These are phyloP conservation scores for Fusarium sp. DNA, from an alignment of 2,329 filamentous ascomycete species.

Conservation along the genomic window DNA sequence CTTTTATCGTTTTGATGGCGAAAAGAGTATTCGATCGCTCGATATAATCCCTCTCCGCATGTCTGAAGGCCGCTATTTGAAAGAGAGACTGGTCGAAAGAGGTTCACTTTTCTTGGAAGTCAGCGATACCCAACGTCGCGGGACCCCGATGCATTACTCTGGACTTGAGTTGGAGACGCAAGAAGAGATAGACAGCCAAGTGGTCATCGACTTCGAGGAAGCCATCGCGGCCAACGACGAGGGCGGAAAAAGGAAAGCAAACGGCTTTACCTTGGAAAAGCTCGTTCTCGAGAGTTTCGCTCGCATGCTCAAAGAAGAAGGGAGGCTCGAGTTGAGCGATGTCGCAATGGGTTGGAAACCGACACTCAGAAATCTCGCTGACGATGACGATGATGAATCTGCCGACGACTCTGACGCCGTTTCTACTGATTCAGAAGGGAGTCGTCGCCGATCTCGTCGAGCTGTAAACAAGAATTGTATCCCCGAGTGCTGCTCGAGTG, in stretches of 20 bases:
- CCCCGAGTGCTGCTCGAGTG: background rate
- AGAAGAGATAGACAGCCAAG: background rate
- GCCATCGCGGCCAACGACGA: background rate
- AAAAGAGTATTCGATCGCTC: background rate
- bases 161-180: background rate
- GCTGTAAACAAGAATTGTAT: background rate
- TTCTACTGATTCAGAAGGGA: no score
- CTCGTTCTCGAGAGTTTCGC: background rate
- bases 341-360: background rate
- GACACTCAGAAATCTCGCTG: background rate
- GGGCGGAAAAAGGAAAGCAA: background rate
- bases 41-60: accelerated
- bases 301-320: accelerated
- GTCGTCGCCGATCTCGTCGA: background rate
- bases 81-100: background rate
- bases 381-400: background rate
- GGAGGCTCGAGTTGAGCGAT: accelerated
- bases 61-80: accelerated
- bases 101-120: background rate
- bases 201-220: background rate
- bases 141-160: background rate
- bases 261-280: background rate
- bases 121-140: background rate
- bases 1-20: background rate
- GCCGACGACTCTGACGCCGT: background rate